These are phyloP conservation scores for Globisporangium middletonii DNA, from an alignment of 352 stramenopile species.

Conservation along the genomic window DNA sequence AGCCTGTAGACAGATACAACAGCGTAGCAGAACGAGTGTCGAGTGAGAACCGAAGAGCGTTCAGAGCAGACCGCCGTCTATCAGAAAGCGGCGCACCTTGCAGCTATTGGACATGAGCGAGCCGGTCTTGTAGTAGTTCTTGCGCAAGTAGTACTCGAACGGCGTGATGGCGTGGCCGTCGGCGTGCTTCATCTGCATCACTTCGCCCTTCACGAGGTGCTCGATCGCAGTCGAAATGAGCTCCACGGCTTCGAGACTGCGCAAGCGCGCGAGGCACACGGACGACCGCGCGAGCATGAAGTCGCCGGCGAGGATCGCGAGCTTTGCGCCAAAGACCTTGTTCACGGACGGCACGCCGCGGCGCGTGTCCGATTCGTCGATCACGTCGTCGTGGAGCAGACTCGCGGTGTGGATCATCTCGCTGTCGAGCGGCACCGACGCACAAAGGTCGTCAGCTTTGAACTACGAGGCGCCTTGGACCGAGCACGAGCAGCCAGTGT, in stretches of 20 bases:
- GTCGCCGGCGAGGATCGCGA: constrained; percentile 97
- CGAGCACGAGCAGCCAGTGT: not conserved
- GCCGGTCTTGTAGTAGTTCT: constrained; percentile 99
- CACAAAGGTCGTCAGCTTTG: not conserved
- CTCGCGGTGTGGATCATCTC: constrained; percentile 99
- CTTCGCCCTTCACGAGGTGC: constrained; percentile 98
- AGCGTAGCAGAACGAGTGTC: not conserved
- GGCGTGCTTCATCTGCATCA: constrained; percentile 98
- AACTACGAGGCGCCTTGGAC: not conserved
- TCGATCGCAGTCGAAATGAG: constrained; percentile 98
- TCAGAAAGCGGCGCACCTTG: constrained; percentile 21
- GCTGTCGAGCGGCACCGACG: constrained; percentile 6
- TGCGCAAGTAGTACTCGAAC: constrained; percentile 96
- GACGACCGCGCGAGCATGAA: constrained; percentile 96
- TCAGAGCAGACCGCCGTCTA: not conserved
- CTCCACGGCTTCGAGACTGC: constrained; percentile 95
- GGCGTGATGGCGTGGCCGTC: constrained; percentile 64
- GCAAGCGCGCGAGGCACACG: constrained; percentile 92
- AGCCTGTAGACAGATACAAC: constrained; percentile 23
- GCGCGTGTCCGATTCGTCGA: constrained; percentile 96
- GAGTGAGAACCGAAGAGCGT: not conserved
- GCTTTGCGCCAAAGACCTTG: constrained; percentile 97
- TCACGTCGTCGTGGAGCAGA: constrained; percentile 99
- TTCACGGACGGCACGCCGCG: constrained; percentile 93
- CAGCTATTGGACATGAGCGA: constrained; percentile 99